These are phyloP conservation scores for Gryganskiella cystojenkinii DNA, from an alignment of 192 early-diverging fungal genomes.

Conservation along the genomic window DNA sequence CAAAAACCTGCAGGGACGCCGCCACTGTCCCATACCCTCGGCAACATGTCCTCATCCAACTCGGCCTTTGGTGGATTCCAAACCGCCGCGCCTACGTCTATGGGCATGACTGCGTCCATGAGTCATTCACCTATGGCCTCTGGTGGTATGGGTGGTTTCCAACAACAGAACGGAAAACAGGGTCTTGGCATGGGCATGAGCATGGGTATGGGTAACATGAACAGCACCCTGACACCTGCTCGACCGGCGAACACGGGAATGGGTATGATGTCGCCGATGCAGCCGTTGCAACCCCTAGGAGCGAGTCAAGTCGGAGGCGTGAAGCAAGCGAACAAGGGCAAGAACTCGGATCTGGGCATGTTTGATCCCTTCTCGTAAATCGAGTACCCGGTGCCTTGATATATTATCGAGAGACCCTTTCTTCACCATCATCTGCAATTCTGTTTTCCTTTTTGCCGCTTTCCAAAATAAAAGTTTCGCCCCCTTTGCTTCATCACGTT, in stretches of 20 bases:
- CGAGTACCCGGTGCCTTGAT: too few species aligned
- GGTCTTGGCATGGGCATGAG: slow-evolving; percentile 22
- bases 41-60: slow-evolving; percentile 37
- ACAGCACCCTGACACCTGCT: neutral
- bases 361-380: slow-evolving; percentile 53
- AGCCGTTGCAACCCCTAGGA: slow-evolving; percentile 21
- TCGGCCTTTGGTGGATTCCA: slow-evolving; percentile 53
- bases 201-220: slow-evolving; percentile 3
- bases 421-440: too few species aligned
- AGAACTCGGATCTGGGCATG: slow-evolving; percentile 50
- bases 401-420: too few species aligned
- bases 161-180: slow-evolving; percentile 15
- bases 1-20: slow-evolving; percentile 46
- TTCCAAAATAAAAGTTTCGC: too few species aligned
- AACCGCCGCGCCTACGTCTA: slow-evolving; percentile 8
- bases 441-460: too few species aligned
- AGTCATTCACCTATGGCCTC: slow-evolving; percentile 22
- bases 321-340: slow-evolving; percentile 34
- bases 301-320: slow-evolving; percentile 16
- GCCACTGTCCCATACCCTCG: slow-evolving; percentile 42
- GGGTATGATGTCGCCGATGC: slow-evolving; percentile 36
- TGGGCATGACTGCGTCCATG: slow-evolving; percentile 1
- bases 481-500: too few species aligned
- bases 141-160: slow-evolving; percentile 34
- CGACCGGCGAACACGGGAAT: slow-evolving; percentile 1